phyloP scores from a whole-genome alignment of 2,329 filamentous ascomycete genomes.

The Epichloe uncinata region DNA sequence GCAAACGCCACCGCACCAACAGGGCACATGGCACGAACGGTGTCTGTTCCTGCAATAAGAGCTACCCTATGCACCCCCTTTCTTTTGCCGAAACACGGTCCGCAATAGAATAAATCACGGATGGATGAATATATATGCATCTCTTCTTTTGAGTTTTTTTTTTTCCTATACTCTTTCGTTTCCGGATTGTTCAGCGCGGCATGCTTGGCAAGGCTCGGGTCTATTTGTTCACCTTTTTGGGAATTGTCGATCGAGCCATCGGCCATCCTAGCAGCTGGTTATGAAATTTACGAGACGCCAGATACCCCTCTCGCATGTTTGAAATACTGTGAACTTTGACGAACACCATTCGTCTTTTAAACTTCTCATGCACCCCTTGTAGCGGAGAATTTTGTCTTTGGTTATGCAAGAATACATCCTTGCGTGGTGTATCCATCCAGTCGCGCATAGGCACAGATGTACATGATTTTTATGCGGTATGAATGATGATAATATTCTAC shows the following conservation, averaged over 20 bases:
- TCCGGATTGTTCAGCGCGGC: not conserved
- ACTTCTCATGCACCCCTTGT: no score
- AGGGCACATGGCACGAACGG: constrained; percentile 13
- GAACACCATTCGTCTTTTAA: not conserved
- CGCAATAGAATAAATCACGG: not conserved
- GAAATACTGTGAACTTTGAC: not conserved
- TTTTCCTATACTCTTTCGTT: not conserved
- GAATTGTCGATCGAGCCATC: not conserved
- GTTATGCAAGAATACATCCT: no score
- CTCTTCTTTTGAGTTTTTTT: not conserved
- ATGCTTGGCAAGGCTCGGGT: not conserved
- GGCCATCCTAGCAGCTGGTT: not conserved
- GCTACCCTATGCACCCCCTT: not conserved
- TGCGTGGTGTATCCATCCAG: no score
- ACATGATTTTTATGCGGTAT: no score
- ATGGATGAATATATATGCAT: not conserved
- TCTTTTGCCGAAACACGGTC: not conserved
- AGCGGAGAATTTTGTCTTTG: no score
- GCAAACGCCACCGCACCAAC: not conserved
- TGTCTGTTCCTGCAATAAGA: constrained; percentile 9
- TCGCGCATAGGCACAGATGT: no score
- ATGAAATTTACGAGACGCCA: not conserved
- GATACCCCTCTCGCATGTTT: not conserved
- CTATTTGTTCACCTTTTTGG: not conserved
- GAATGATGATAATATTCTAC: no score